These are phyloP conservation scores for Aureobasidium musti DNA, from an alignment of 2,329 filamentous ascomycete species.

Conservation along the genomic window DNA sequence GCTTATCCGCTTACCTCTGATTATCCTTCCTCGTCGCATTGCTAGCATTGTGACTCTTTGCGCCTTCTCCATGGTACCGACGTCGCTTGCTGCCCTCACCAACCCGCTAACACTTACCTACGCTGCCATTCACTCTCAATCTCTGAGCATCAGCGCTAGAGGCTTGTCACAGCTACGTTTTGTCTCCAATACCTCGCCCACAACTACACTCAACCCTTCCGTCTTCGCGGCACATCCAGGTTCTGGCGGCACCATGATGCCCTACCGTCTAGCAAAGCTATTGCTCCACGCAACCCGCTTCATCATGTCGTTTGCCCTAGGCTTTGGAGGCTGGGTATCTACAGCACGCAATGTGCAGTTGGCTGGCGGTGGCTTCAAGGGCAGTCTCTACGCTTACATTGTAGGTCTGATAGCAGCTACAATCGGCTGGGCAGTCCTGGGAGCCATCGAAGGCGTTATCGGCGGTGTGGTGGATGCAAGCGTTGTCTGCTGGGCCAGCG, in stretches of 20 bases:
- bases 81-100: slow-evolving; percentile 79
- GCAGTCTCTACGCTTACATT: slow-evolving; percentile 91
- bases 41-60: slow-evolving; percentile 69
- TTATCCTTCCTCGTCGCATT: slow-evolving; percentile 76
- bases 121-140: slow-evolving; percentile 87
- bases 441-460: slow-evolving; percentile 45
- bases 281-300: slow-evolving; percentile 87
- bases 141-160: slow-evolving; percentile 73
- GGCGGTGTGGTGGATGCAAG: slow-evolving; percentile 53
- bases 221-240: slow-evolving; percentile 44
- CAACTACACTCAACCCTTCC: slow-evolving; percentile 60
- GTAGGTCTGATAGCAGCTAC: slow-evolving; percentile 89
- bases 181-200: slow-evolving; percentile 70
- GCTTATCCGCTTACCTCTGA: slow-evolving; percentile 77
- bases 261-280: slow-evolving; percentile 88
- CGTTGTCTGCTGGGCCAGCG: slow-evolving; percentile 92
- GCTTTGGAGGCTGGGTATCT: slow-evolving; percentile 95
- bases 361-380: slow-evolving; percentile 56
- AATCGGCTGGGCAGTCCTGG: slow-evolving; percentile 91
- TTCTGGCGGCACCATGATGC: slow-evolving; percentile 62
- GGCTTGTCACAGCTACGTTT: slow-evolving; percentile 81
- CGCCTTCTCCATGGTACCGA: slow-evolving; percentile 78
- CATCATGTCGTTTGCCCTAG: slow-evolving; percentile 85
- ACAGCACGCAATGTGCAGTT: slow-evolving; percentile 78
- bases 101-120: slow-evolving; percentile 93